phyloP scores from a whole-genome alignment of 257 asterid genomes.

The Petrea volubilis region DNA sequence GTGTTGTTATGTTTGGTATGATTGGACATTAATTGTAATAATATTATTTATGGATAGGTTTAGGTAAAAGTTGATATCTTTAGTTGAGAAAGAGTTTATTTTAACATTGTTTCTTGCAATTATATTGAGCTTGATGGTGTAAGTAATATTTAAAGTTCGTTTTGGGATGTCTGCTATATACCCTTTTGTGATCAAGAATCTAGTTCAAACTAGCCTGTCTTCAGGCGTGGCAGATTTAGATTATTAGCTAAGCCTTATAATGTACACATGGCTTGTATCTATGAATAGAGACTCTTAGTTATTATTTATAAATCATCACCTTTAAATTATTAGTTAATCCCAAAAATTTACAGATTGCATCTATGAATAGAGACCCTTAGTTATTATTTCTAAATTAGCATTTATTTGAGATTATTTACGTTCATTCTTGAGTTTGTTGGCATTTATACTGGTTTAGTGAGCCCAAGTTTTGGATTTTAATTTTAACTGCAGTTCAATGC shows the following conservation, averaged over 20 bases:
- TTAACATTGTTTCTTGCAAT: neutral
- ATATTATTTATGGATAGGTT: neutral
- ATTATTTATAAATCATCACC: no score
- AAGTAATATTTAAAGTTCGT: no score
- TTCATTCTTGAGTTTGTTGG: no score
- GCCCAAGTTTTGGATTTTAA: neutral
- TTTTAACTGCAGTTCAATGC: constrained; percentile 6
- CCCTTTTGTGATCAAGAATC: no score
- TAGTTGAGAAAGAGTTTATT: neutral
- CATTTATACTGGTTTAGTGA: no score
- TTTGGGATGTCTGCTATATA: no score
- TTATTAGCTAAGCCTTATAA: no score
- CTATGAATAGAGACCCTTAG: neutral
- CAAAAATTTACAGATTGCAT: neutral
- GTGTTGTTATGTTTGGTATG: neutral
- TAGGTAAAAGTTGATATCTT: constrained; percentile 1
- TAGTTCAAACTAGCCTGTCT: no score
- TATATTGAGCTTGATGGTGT: neutral
- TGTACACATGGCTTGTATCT: neutral
- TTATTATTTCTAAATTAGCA: neutral
- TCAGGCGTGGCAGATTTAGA: no score
- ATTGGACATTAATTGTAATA: neutral
- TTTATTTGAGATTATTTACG: neutral
- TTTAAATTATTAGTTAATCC: no score
- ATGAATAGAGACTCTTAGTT: neutral